Conservation (phyloP, 768 basidiomycete species). For the Termitomyces titanicus region DNA sequence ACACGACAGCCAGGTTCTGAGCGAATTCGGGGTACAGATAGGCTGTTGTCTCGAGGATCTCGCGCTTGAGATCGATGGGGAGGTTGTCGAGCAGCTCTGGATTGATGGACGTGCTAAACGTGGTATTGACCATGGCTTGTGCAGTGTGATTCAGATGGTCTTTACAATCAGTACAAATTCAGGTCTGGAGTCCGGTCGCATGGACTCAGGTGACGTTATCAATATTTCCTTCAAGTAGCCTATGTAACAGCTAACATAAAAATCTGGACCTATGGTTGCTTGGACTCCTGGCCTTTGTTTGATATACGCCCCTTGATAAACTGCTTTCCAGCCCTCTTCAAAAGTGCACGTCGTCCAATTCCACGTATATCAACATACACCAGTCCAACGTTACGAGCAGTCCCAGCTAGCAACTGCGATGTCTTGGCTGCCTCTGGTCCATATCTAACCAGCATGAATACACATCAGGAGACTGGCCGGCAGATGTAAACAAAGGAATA, state of each 20-base stretch:
- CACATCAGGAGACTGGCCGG: neutral
- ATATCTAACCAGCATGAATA: constrained; percentile 35
- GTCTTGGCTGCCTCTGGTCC: constrained; percentile 62
- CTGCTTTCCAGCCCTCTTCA: constrained; percentile 59
- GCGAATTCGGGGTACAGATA: constrained; percentile 8
- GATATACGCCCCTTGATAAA: constrained; percentile 41
- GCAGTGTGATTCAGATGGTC: neutral
- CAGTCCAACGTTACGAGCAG: constrained; percentile 66
- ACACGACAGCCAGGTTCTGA: constrained; percentile 13
- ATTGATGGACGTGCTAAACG: constrained; percentile 11
- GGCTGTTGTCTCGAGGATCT: constrained; percentile 16
- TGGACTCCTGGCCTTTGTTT: neutral
- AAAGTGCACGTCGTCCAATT: constrained; percentile 64
- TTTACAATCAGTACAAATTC: neutral
- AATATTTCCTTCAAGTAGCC: too few species aligned
- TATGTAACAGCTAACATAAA: too few species aligned
- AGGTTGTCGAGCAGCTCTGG: constrained; percentile 8
- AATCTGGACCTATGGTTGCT: neutral
- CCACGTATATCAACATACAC: constrained; percentile 77
- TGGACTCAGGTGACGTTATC: neutral
- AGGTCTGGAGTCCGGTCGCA: too few species aligned
- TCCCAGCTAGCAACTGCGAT: constrained; percentile 56
- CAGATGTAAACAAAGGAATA: neutral
- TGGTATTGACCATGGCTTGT: constrained; percentile 7
- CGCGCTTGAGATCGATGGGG: constrained; percentile 16